Percentiles rank a stretch among this genome's conserved stretches.
phyloP scores from a whole-genome alignment of 2,329 filamentous ascomycete genomes.

The Colletotrichum cordylinicola region DNA sequence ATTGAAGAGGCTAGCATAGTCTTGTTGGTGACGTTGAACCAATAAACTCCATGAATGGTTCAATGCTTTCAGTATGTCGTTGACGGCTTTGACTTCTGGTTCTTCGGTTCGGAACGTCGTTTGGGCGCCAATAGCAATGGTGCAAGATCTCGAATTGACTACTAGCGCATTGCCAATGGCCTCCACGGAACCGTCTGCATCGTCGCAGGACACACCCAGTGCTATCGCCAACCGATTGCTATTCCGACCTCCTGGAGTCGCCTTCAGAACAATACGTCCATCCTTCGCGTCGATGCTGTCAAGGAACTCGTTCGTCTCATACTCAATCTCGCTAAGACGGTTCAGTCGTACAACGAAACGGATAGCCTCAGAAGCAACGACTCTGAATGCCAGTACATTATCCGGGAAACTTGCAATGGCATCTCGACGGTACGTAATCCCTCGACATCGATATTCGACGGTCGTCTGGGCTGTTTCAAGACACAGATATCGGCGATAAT shows the following conservation, averaged over 20 bases:
- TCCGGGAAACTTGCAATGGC: conserved; percentile 28
- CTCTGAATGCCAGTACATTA: conserved; percentile 25
- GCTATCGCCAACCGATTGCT: conserved; percentile 38
- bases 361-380: conserved; percentile 22
- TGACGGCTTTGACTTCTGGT: conserved; percentile 28
- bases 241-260: conserved; percentile 39
- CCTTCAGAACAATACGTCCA: conserved; percentile 37
- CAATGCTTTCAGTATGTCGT: conserved; percentile 28
- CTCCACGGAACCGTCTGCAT: conserved; percentile 31
- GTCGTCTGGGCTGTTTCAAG: conserved; percentile 9
- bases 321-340: conserved; percentile 45
- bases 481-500: conserved; percentile 22
- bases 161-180: conserved; percentile 39
- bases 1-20: conserved; percentile 28
- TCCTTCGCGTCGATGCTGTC: conserved; percentile 36
- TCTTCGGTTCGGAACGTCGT: conserved; percentile 41
- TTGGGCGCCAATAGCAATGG: conserved; percentile 42
- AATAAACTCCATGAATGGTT: conserved; percentile 22
- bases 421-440: conserved; percentile 27
- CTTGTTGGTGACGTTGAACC: conserved; percentile 23
- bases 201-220: conserved; percentile 31
- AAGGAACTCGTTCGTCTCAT: conserved; percentile 49
- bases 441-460: conserved; percentile 16
- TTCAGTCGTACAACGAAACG: conserved; percentile 34
- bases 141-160: conserved; percentile 38